Evolutionary conservation across 2,329 filamentous ascomycete genomes (phyloP).

Genomic region (Diaporthe ilicicola): DNA sequence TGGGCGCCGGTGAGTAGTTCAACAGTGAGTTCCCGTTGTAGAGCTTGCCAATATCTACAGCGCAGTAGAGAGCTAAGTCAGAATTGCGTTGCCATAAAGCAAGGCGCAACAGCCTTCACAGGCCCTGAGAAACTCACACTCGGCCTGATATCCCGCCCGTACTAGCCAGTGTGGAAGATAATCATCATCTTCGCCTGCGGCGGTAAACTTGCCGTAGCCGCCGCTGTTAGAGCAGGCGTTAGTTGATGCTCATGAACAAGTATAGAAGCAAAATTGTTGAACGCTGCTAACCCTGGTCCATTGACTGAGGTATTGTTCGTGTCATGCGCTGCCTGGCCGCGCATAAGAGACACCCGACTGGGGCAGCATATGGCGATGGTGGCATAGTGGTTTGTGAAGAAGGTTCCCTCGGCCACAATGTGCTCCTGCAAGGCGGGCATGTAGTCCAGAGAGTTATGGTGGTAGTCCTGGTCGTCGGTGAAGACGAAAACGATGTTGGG

Average conservation of each 20-base stretch:
- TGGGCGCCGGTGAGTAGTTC: background rate
- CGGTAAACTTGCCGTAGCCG: background rate
- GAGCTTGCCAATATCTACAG: background rate
- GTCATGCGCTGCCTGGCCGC: background rate
- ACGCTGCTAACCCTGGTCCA: background rate
- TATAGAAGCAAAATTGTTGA: background rate
- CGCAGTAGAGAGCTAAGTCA: background rate
- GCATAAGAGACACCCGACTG: slow-evolving; percentile 65
- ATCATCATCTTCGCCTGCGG: background rate
- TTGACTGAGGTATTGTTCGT: background rate
- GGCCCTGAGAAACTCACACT: background rate
- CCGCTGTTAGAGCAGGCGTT: background rate
- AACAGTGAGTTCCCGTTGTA: background rate
- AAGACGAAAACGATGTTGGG: slow-evolving; percentile 70
- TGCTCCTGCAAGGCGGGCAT: slow-evolving; percentile 63
- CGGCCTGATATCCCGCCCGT: background rate
- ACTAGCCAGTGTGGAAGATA: background rate
- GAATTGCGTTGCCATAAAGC: background rate
- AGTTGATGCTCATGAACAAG: background rate
- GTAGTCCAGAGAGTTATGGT: slow-evolving; percentile 66
- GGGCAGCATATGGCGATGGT: slow-evolving; percentile 70
- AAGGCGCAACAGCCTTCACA: too few species aligned
- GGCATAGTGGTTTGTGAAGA: slow-evolving; percentile 66
- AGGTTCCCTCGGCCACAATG: slow-evolving; percentile 62
- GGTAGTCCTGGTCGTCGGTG: slow-evolving; percentile 72